Evolutionary conservation across 2,329 filamentous ascomycete genomes (phyloP), one percentile per base, ranked within the genome.

Genomic region (Sclerotinia nivalis): DNA sequence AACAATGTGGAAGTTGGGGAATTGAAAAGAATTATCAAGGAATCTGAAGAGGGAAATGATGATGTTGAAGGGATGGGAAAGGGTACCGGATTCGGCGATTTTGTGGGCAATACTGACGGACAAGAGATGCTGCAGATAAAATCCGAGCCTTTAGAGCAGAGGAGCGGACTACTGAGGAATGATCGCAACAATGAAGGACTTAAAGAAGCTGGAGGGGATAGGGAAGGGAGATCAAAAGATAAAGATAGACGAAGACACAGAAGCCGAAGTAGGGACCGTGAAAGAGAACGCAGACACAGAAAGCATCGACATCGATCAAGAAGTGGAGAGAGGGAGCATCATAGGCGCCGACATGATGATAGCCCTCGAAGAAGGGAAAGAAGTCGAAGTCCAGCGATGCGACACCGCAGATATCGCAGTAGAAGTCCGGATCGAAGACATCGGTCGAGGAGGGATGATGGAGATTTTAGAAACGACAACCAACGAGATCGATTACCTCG

Each of bases 1-100:
- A 96, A 96, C 78, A 87, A 91, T 0, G 80, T 97, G 15, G 90
- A 88, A 54, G 85, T 91, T 40, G 85, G 82, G 4, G 85, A 88
- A 70, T 81, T 88, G n/a, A 83, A 85, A 70, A 84, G 83, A 70
- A 85, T 83, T 10, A 79, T 88, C 52, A 85, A 82, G 69, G 82
- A 84, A 71, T 81, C 79, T 6, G 77, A 82, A 59, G 80, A 75
- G 13, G 80, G 78, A 45, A 82, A 79, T 34, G 81, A 77, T 15
- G 81, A 76, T 22, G 71, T 76, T 61, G 76, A 76, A 12, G 76
- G 74, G 45, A 69, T 75, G 25, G 77, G 74, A 18, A 76, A 73
- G 61, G 75, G 73, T 2, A 76, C 72, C 8, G 74, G 75, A 8
- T 79, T 79, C 74, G 74, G 77, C 13, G 74, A 76, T 49, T 79